Evolutionary conservation across 2,329 filamentous ascomycete genomes (phyloP).

Genomic region (Elsinoe necatrix): DNA sequence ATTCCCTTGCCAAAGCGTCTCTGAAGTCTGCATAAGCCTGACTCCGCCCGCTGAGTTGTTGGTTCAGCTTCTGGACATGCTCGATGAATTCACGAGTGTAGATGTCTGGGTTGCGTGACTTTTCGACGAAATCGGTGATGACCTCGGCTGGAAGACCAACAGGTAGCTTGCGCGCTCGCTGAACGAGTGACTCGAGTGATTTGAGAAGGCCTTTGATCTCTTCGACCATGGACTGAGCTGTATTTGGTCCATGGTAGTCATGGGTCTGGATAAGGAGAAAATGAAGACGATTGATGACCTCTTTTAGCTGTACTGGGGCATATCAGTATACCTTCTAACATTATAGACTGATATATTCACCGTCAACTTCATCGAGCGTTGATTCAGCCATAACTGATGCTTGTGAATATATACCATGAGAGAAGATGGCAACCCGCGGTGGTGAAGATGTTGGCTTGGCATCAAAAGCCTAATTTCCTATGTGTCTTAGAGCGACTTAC

Average conservation of each 20-base stretch:
- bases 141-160: slow-evolving; percentile 53
- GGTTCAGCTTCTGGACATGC: slow-evolving; percentile 53
- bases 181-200: slow-evolving; percentile 46
- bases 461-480: slow-evolving; percentile 6
- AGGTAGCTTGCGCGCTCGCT: slow-evolving; percentile 40
- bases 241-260: slow-evolving; percentile 50
- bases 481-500: not conserved
- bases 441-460: slow-evolving; percentile 2
- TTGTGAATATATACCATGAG: not conserved
- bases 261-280: slow-evolving; percentile 50
- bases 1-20: slow-evolving; percentile 50
- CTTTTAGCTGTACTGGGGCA: slow-evolving; percentile 45
- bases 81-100: slow-evolving; percentile 60
- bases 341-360: slow-evolving; percentile 17
- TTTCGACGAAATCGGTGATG: slow-evolving; percentile 55
- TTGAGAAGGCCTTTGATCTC: slow-evolving; percentile 47
- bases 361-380: slow-evolving; percentile 28
- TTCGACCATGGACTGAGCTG: slow-evolving; percentile 48
- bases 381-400: slow-evolving; percentile 23
- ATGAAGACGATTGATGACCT: slow-evolving; percentile 55
- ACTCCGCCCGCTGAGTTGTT: slow-evolving; percentile 52
- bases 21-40: slow-evolving; percentile 52
- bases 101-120: slow-evolving; percentile 56
- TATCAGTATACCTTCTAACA: not conserved
- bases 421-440: not conserved